Base-by-base conservation (phyloP, 257 asterid species). In the Leonotis leonurus region DNA sequence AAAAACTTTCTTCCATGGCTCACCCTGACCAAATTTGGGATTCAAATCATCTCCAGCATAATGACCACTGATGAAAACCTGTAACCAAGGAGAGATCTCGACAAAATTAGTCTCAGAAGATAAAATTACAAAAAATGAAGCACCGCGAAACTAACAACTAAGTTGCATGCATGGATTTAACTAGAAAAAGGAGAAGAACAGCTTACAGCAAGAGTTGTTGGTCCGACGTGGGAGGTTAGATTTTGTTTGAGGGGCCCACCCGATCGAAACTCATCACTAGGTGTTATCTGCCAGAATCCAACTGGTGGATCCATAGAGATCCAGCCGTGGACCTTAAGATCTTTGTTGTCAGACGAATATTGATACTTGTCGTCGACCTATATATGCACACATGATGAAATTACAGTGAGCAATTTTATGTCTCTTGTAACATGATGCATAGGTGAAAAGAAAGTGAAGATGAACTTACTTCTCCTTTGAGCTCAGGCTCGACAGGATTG, bases 191-290 rank as follows among this genome's bases (percentile, higher is more conserved):
- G 45, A 9, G 32, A 45, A 3, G 26, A 25, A 51, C 36, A 35
- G 35, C 87, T 44, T 82, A 89, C 97, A 40, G 95, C 78, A 0
- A 86, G 75, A 5, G 85, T 78, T 18, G 96, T 85, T 41, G 96
- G 96, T 58, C 91, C 91, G 61, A 88, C 98, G 65, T 90, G 98
- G 71, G 98, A 90, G 33, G 95, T 85, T 40, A 90, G 98, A 29
- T 88, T 89, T 66, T 90, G 98, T 57, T 90, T 90, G 80, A 73
- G 63, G 36, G 98, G 96, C 10, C 98, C 96, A 4, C 98, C 96
- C 0, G 98, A 74, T 27, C 95, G 81, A 51, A 80, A 88, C 82
- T 88, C 98, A 9, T 88, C 82, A 68, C 94, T 88, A 1, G 98
- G 96, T 10, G 94, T 82, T 49, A 90, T 81, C 61, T 80, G 89